A percentile compares a stretch with the other conserved stretches of the same genome.
These are phyloP conservation scores for Buxus sempervirens DNA, from an alignment of 164 flowering plant species.

Conservation along the genomic window DNA sequence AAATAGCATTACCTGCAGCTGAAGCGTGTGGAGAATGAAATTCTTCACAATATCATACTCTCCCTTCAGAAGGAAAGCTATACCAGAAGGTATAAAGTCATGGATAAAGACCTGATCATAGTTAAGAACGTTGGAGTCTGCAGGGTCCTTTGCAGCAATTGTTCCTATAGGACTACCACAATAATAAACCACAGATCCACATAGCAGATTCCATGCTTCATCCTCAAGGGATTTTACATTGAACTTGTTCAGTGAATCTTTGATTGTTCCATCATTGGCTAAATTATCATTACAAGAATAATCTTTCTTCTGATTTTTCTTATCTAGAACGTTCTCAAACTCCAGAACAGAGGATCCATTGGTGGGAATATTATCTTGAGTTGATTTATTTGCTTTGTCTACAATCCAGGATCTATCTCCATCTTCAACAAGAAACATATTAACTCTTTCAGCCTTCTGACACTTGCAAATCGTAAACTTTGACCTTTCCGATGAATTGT, in stretches of 20 bases:
- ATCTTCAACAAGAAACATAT: conserved; percentile 32
- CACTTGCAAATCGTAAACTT: conserved; percentile 35
- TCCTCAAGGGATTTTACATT: conserved; percentile 44
- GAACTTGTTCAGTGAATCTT: conserved; percentile 7
- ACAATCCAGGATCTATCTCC: conserved; percentile 25
- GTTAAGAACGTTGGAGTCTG: conserved; percentile 38
- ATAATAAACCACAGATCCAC: conserved; percentile 55
- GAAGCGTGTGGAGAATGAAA: conserved; percentile 79
- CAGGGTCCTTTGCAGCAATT: conserved; percentile 72
- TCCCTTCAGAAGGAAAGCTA: conserved; percentile 79
- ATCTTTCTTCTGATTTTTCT: conserved; percentile 26
- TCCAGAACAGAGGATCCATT: conserved; percentile 17
- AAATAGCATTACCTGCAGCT: conserved; percentile 53
- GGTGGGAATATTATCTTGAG: conserved; percentile 18
- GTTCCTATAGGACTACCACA: conserved; percentile 77
- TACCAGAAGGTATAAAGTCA: conserved; percentile 77
- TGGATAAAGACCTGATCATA: conserved; percentile 84
- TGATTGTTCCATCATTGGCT: conserved; percentile 16
- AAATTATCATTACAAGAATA: conserved; percentile 16
- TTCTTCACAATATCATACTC: conserved; percentile 80
- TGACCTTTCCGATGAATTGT: neutral
- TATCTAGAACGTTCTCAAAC: conserved; percentile 21
- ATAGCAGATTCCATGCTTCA: conserved; percentile 71
- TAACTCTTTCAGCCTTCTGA: conserved; percentile 34
- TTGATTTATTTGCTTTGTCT: conserved; percentile 6